These are phyloP conservation scores for Fusarium proliferatum DNA, from an alignment of 2,329 filamentous ascomycete genomes.

Conservation along the genomic window DNA sequence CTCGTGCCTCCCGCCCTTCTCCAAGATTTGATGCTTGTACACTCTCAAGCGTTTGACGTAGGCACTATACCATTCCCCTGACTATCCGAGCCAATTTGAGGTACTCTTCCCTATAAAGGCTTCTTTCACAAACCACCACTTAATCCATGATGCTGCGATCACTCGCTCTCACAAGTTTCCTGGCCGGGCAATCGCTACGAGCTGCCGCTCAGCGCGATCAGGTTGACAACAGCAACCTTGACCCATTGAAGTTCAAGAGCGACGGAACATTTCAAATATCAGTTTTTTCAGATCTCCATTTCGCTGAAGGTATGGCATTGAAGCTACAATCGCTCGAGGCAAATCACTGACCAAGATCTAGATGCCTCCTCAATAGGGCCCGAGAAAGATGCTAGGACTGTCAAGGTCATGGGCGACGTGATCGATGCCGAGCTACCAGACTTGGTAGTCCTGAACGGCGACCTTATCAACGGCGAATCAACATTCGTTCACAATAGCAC, in stretches of 20 bases:
- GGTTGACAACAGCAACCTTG: slow-evolving; percentile 23
- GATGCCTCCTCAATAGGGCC: slow-evolving; percentile 45
- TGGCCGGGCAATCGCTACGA: slow-evolving; percentile 3
- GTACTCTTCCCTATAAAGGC: not conserved
- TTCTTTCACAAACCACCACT: not conserved
- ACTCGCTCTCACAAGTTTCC: slow-evolving; percentile 1
- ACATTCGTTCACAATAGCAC: slow-evolving; percentile 63
- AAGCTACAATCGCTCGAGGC: accelerated
- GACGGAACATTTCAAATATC: slow-evolving; percentile 33
- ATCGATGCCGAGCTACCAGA: slow-evolving; percentile 55
- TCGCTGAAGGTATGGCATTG: slow-evolving; percentile 20
- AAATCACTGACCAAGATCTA: not conserved
- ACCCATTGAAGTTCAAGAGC: slow-evolving; percentile 23
- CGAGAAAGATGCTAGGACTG: slow-evolving; percentile 51
- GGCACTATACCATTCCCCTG: not conserved
- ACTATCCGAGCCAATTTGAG: not conserved
- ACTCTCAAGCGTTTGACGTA: not conserved
- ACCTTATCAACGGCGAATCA: slow-evolving; percentile 75
- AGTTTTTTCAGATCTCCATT: slow-evolving; percentile 36
- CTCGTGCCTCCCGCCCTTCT: not conserved
- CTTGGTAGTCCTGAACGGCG: slow-evolving; percentile 75
- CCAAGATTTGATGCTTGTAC: not conserved
- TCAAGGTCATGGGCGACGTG: slow-evolving; percentile 50
- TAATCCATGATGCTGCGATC: slow-evolving; percentile 11
- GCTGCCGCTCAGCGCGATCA: not conserved